A percentile compares a stretch with the other conserved stretches of the same genome.
phyloP scores from a whole-genome alignment of 2,329 filamentous ascomycete species.

The Microcera coccophila region DNA sequence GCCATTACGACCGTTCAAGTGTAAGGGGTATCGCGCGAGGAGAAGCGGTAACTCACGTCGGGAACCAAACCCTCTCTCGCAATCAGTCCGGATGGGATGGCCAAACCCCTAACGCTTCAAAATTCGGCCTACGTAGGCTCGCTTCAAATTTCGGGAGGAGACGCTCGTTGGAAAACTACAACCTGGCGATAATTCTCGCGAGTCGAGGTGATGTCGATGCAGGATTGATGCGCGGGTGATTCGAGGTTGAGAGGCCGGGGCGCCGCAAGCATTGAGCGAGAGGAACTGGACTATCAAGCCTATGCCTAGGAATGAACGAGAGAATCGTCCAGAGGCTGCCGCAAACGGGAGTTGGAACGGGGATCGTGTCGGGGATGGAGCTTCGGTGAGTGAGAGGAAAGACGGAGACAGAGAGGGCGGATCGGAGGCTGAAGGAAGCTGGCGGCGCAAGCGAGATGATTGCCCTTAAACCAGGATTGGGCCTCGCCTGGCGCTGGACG shows the following conservation, averaged over 20 bases:
- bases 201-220: slow-evolving; percentile 14
- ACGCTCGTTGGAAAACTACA: slow-evolving; percentile 12
- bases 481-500: slow-evolving; percentile 32
- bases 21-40: slow-evolving; percentile 12
- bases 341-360: slow-evolving; percentile 2
- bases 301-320: slow-evolving; percentile 10
- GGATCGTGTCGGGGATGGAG: slow-evolving; percentile 27
- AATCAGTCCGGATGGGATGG: slow-evolving; percentile 21
- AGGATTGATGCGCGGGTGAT: slow-evolving; percentile 21
- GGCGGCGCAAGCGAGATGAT: slow-evolving; percentile 52
- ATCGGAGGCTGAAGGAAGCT: slow-evolving; percentile 45
- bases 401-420: slow-evolving; percentile 31
- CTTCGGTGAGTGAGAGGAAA: slow-evolving; percentile 27
- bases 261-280: slow-evolving; percentile 10
- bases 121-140: slow-evolving; percentile 26
- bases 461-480: slow-evolving; percentile 42
- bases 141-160: slow-evolving; percentile 13
- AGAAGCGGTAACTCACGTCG: slow-evolving; percentile 23
- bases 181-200: slow-evolving; percentile 10
- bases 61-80: slow-evolving; percentile 16
- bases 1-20: no score
- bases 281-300: slow-evolving; percentile 6
- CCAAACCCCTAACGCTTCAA: slow-evolving; percentile 25
- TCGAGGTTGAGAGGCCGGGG: slow-evolving; percentile 18
- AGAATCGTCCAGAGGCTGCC: slow-evolving; percentile 2